A percentile compares a stretch with the other conserved stretches of the same genome.
These are phyloP conservation scores for Melastoma malabathricum DNA, from an alignment of 345 rosid genomes.

Conservation along the genomic window DNA sequence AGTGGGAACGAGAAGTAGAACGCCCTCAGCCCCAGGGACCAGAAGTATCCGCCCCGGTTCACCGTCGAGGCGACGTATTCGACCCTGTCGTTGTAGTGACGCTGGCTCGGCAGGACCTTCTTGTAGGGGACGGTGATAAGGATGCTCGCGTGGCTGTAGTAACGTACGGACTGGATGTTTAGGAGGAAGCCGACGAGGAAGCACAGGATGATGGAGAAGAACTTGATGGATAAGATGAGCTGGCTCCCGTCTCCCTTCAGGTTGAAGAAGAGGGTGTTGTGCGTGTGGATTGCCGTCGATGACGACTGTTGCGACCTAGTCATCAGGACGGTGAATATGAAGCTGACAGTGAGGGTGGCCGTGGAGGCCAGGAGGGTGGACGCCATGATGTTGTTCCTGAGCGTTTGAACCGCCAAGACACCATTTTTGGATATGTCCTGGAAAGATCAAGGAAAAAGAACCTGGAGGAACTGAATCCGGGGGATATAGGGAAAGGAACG, in stretches of 20 bases:
- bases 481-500: neutral
- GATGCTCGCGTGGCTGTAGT: constrained; percentile 83
- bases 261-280: constrained; percentile 18
- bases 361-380: constrained; percentile 81
- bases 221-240: constrained; percentile 43
- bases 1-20: constrained; percentile 83
- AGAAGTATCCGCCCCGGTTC: constrained; percentile 74
- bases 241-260: constrained; percentile 48
- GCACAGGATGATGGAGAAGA: constrained; percentile 57
- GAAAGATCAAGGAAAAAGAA: neutral
- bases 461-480: neutral
- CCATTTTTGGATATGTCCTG: constrained; percentile 67
- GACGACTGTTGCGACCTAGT: constrained; percentile 20
- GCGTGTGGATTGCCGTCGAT: constrained; percentile 6
- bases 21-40: constrained; percentile 82
- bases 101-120: constrained; percentile 19
- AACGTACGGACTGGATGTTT: constrained; percentile 64
- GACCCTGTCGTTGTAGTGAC: constrained; percentile 23
- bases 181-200: constrained; percentile 65
- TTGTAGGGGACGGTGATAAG: constrained; percentile 71
- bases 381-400: constrained; percentile 90
- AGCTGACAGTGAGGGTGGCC: constrained; percentile 50
- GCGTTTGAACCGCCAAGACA: constrained; percentile 80
- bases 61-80: constrained; percentile 59
- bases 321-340: constrained; percentile 5